Conservation (phyloP, 2,329 filamentous ascomycete species). For the Alternaria rosae region DNA sequence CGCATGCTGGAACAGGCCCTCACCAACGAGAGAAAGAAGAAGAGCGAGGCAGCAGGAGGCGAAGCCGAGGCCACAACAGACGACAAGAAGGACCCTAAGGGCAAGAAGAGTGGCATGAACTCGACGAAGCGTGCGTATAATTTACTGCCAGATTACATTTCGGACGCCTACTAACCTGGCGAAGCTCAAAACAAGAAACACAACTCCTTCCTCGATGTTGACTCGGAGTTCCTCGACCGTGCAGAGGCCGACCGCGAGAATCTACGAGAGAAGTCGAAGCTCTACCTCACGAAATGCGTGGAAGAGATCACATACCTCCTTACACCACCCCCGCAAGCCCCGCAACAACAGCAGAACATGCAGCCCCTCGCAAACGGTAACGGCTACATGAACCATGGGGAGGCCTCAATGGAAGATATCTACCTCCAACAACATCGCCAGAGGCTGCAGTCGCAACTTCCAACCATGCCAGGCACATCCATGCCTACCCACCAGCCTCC, state of each 20-base stretch:
- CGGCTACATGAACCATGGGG: slow-evolving; percentile 57
- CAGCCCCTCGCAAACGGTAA: slow-evolving; percentile 47
- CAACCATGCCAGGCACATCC: slow-evolving; percentile 47
- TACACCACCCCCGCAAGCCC: slow-evolving; percentile 68
- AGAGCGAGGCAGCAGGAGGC: slow-evolving; percentile 58
- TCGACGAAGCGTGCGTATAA: slow-evolving; percentile 36
- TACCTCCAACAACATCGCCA: slow-evolving; percentile 66
- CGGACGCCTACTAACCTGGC: slow-evolving; percentile 26
- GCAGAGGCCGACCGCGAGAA: slow-evolving; percentile 63
- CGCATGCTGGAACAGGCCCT: slow-evolving; percentile 87
- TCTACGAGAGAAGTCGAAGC: slow-evolving; percentile 68
- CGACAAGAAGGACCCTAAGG: slow-evolving; percentile 43
- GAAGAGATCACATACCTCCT: slow-evolving; percentile 74
- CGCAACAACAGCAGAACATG: slow-evolving; percentile 59
- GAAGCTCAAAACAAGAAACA: slow-evolving; percentile 57
- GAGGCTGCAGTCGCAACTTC: slow-evolving; percentile 56
- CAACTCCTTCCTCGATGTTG: slow-evolving; percentile 61
- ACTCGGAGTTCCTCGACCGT: slow-evolving; percentile 52
- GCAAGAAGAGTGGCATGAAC: slow-evolving; percentile 40
- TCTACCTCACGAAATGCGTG: slow-evolving; percentile 70
- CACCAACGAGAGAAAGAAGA: slow-evolving; percentile 80
- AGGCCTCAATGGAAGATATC: slow-evolving; percentile 66
- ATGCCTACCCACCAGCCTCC: slow-evolving; percentile 70
- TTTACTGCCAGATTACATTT: background rate
- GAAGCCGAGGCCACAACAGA: slow-evolving; percentile 59